Percentiles rank a stretch among this genome's conserved stretches.
Conservation (phyloP, 192 early-diverging fungal species). For the Pilaira anomala region DNA sequence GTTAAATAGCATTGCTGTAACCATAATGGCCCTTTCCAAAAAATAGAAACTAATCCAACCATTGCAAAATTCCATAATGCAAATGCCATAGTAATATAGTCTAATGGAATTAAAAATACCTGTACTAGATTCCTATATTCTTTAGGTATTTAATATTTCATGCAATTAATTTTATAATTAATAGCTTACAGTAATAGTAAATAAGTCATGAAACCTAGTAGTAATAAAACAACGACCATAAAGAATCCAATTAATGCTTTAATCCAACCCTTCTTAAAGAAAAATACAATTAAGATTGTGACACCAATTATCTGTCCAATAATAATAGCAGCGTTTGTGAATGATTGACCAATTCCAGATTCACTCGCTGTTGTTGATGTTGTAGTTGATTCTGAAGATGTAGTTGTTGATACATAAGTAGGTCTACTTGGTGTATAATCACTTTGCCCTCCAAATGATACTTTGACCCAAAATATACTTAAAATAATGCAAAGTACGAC, state of each 20-base stretch:
- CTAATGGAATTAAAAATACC: conserved; percentile 59
- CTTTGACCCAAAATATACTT: conserved; percentile 82
- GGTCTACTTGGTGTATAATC: conserved; percentile 37
- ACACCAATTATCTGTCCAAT: conserved; percentile 76
- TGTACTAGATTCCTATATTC: conserved; percentile 41
- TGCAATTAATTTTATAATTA: too few relatives aligned
- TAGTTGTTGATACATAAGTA: conserved; percentile 7
- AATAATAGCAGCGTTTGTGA: conserved; percentile 65
- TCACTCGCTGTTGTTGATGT: background rate
- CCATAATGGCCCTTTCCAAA: conserved; percentile 79
- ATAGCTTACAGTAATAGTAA: conserved; percentile 42
- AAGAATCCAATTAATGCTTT: conserved; percentile 79
- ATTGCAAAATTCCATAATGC: conserved; percentile 79
- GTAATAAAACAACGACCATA: conserved; percentile 61
- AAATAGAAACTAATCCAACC: conserved; percentile 68
- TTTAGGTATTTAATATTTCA: too few relatives aligned
- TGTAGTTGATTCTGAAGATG: background rate
- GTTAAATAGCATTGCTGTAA: conserved; percentile 79
- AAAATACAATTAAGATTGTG: conserved; percentile 69
- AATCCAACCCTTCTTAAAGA: conserved; percentile 76
- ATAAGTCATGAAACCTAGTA: conserved; percentile 80
- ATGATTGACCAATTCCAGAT: conserved; percentile 30
- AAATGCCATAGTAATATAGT: conserved; percentile 70
- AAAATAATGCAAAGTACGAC: conserved; percentile 75
- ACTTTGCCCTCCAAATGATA: conserved; percentile 54